Percentiles rank a stretch among this genome's conserved stretches.
These are phyloP conservation scores for Talaromyces sp. DNA, from an alignment of 2,329 filamentous ascomycete species.

Conservation along the genomic window DNA sequence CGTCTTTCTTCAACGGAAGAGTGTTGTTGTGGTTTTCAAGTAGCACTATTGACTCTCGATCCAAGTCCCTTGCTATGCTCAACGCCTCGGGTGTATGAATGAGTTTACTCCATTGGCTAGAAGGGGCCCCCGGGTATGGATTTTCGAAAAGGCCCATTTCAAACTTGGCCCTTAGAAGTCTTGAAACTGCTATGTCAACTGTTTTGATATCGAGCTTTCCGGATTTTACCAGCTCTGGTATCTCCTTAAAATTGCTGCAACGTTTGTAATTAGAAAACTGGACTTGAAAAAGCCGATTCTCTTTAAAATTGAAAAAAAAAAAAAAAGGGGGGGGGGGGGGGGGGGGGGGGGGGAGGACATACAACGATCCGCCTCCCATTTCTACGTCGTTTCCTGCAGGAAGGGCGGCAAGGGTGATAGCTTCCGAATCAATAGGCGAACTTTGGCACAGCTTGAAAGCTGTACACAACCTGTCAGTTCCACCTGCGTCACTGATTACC, in stretches of 20 bases:
- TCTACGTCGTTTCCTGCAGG: constrained; percentile 67
- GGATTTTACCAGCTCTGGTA: constrained; percentile 58
- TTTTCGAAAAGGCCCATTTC: constrained; percentile 65
- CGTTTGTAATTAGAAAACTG: not conserved
- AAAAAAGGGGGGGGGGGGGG: too few relatives aligned
- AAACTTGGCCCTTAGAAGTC: constrained; percentile 64
- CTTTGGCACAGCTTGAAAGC: constrained; percentile 60
- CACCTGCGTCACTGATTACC: constrained; percentile 62
- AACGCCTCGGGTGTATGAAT: constrained; percentile 59
- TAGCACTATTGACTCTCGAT: constrained; percentile 58
- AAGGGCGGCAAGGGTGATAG: constrained; percentile 58
- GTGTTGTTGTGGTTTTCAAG: constrained; percentile 53
- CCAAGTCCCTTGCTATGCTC: constrained; percentile 56
- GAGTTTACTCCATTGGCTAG: constrained; percentile 50
- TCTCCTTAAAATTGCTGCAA: constrained; percentile 56
- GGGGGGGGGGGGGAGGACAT: too few relatives aligned
- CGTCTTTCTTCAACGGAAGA: constrained; percentile 56
- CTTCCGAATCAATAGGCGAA: constrained; percentile 58
- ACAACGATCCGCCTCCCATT: constrained; percentile 69
- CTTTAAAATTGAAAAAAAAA: too few relatives aligned
- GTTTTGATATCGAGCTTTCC: constrained; percentile 55
- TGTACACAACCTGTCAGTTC: constrained; percentile 61
- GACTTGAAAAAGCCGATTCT: too few relatives aligned
- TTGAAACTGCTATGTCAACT: constrained; percentile 62
- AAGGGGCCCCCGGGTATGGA: constrained; percentile 56